Evolutionary conservation across 1,284 basidiomycete genomes (phyloP).

Genomic region (Gymnopus androsaceus): DNA sequence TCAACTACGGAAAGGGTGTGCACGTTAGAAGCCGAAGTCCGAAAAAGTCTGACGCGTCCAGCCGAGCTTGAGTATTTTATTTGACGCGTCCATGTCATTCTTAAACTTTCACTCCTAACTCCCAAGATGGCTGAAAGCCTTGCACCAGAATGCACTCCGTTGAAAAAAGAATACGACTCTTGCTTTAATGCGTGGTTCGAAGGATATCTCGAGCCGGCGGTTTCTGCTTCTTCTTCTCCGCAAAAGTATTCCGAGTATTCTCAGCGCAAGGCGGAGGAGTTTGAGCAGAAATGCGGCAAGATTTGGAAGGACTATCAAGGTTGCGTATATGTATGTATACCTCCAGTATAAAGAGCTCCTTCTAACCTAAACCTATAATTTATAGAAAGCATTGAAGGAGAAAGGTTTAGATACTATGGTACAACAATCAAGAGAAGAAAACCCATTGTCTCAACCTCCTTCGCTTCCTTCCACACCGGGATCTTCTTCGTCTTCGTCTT

Average conservation of each 20-base stretch:
- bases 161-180: conserved; percentile 87
- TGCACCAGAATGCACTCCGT: conserved; percentile 80
- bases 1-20: no score
- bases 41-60: conserved; percentile 6
- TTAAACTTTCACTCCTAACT: not conserved
- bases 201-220: conserved; percentile 84
- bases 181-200: conserved; percentile 98
- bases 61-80: not conserved
- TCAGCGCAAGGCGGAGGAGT: conserved; percentile 72
- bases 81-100: not conserved
- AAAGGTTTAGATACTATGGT: conserved; percentile 78
- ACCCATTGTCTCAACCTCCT: conserved; percentile 66
- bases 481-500: conserved; percentile 2
- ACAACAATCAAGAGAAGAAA: conserved; percentile 79
- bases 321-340: conserved; percentile 68
- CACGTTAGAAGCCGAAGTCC: no score
- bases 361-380: not conserved
- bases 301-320: conserved; percentile 78
- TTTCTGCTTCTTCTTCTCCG: conserved; percentile 39
- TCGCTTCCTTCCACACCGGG: conserved; percentile 24
- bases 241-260: conserved; percentile 49
- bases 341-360: no score
- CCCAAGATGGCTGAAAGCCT: conserved; percentile 69
- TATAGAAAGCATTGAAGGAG: conserved; percentile 79
- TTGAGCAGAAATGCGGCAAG: conserved; percentile 79